Evolutionary conservation across 108 stramenopile species (phyloP), one percentile per base, ranked within the genome.

Genomic region (Nannochloropsis oceanica): DNA sequence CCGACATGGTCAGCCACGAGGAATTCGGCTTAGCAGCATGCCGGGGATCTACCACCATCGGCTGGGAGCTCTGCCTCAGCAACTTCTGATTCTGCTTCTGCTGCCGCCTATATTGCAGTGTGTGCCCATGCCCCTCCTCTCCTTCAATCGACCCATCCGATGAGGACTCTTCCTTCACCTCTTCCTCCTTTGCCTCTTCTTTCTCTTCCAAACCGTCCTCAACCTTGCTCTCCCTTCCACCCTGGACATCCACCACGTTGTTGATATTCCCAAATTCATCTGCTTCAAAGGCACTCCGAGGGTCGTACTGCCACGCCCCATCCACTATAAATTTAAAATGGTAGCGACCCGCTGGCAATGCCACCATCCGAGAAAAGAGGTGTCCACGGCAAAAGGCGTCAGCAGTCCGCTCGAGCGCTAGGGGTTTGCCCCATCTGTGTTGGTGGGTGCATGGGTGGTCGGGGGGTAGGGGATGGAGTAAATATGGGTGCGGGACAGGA

Each of bases 311-410:
- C 89, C 88, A 86, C 83, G 81, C 44, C 12, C 89, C 88, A 27
- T 89, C 88, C 24, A 88, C 88, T 13, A 89, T 79, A 81, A 89
- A 89, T 34, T 86, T 86, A 83, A 86, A 89, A 11, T 44, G 84
- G 80, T 87, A 83, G 43, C 44, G 25, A 3, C 86, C 86, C 43
- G n/a, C 44, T 26, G 86, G 83, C 7, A 87, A 27, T 14, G 13
- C 43, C 11, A 84, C 25, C 43, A 25, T 84, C 13, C 86, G 83
- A 8, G 83, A 80, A 79, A 87, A 87, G 26, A 87, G 80, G 26
- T 82, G 81, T 25, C 44, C 86, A 25, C 83, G 73, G 42, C 83
- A 44, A 43, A 80, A 44, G n/a, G 73, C 83, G 25, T 81, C 83
- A n/a, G 59, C 59, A 9, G 59, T 73, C n/a, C 59, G 59, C 59